phyloP scores from a whole-genome alignment of 495 filamentous ascomycete species.

The Xylaria curta region DNA sequence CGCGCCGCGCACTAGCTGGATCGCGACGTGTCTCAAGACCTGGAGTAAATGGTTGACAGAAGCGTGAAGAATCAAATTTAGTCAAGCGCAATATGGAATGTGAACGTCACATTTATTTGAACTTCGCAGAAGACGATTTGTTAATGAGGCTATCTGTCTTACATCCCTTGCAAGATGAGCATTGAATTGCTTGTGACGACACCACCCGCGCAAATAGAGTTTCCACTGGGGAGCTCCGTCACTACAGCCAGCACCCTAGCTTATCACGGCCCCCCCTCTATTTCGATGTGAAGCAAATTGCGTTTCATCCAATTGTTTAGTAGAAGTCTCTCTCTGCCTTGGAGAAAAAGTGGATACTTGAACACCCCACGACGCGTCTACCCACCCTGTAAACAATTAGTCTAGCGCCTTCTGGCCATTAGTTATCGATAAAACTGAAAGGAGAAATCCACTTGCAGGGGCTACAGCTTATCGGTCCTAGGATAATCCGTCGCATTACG shows the following conservation, averaged over 20 bases:
- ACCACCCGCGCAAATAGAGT: constrained; percentile 3
- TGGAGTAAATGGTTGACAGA: not conserved
- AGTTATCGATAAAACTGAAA: not conserved
- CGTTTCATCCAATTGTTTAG: not conserved
- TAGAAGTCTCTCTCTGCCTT: not conserved
- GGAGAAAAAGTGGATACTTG: not conserved
- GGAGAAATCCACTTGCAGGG: not conserved
- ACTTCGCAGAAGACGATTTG: not conserved
- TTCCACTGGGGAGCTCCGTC: not conserved
- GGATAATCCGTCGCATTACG: constrained; percentile 27
- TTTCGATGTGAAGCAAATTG: not conserved
- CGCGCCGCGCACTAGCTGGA: not conserved
- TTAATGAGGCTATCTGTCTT: not conserved
- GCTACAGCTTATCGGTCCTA: constrained; percentile 4
- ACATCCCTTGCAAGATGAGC: constrained; percentile 1
- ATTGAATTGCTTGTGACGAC: constrained; percentile 20
- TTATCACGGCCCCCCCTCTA: not conserved
- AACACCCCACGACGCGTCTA: not conserved
- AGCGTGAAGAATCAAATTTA: not conserved
- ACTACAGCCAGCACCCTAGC: not conserved
- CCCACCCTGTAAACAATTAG: no score
- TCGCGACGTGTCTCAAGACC: not conserved
- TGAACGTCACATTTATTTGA: not conserved
- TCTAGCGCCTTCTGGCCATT: no score
- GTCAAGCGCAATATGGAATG: not conserved